Evolutionary conservation across 441 rosid species (phyloP), one percentile per base, ranked within the genome.

Genomic region (Raphanus hybrid): DNA sequence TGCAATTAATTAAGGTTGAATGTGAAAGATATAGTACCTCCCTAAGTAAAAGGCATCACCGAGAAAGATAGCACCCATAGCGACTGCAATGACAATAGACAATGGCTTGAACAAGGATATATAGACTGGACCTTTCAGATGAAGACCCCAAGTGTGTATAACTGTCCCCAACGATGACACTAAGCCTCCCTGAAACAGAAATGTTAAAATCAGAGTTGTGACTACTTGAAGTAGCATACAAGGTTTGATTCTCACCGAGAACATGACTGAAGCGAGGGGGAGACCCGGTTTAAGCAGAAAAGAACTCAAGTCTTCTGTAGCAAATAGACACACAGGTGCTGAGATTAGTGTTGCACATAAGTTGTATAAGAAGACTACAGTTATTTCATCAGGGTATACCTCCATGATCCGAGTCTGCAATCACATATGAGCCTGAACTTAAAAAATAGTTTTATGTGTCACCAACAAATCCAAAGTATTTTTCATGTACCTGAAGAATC

Each of bases 371-470:
- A 89, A 86, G 10, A 78, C 81, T 6, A 87, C 87, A 0, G 79
- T 82, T 4, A 86, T 16, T 78, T 86, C 88, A 65, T 83, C 87
- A 9, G 91, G 89, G 83, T 87, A 91, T 45, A 81, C 85, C 62
- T 81, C 84, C 87, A 91, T 84, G 43, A 87, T 67, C 74, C 78
- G 81, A 8, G 92, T 76, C 96, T 91, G 78, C 16, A 41, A 81
- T 50, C 41, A 62, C 9, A 18, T 57, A 57, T 1, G 27, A 26
- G 32, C 27, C 26, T 3, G 50, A 43, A 43, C 4, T 81, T 4
- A 61, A 37, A 37, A 8, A 7, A 41, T 10, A 41, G 52, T 45
- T 48, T 48, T 48, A 32, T 6, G 27, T 73, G 9, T 43, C 10
- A 14, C 58, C 58, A 14, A 52, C 20, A 52, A 14, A 18, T 16